These are phyloP conservation scores for Astrothelium subdiscretum DNA, from an alignment of 495 filamentous ascomycete genomes.

Conservation along the genomic window DNA sequence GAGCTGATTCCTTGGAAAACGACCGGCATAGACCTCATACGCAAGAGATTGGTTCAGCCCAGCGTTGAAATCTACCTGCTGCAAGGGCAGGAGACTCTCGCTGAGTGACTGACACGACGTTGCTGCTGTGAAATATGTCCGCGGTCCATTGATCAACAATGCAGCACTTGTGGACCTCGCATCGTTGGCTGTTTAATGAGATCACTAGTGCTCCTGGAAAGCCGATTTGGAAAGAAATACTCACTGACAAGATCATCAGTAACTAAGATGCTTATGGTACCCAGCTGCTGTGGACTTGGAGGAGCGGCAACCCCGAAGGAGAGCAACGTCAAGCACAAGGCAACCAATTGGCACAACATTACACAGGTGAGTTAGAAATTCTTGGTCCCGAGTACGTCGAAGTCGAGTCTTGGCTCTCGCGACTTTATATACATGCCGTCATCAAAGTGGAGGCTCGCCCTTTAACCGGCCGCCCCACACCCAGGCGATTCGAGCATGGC, in stretches of 20 bases:
- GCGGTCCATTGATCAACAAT: background rate
- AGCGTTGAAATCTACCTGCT: slow-evolving; percentile 17
- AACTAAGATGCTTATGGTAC: background rate
- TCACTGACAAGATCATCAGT: background rate
- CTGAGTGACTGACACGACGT: background rate
- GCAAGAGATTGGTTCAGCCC: slow-evolving; percentile 21
- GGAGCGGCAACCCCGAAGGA: background rate
- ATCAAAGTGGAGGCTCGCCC: background rate
- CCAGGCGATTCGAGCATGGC: background rate
- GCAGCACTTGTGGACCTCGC: background rate
- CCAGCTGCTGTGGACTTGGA: background rate
- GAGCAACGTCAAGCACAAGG: background rate
- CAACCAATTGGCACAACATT: background rate
- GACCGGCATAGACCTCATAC: slow-evolving; percentile 23
- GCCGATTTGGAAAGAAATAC: background rate
- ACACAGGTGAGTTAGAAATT: background rate
- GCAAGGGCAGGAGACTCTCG: background rate
- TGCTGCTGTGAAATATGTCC: background rate
- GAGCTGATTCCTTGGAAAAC: slow-evolving; percentile 10
- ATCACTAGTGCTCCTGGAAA: background rate
- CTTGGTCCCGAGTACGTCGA: background rate
- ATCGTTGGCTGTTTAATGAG: background rate
- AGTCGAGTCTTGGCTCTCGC: background rate
- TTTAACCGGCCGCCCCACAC: slow-evolving; percentile 2
- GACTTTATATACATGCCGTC: background rate